Base-by-base conservation (phyloP, 768 basidiomycete species). In the Mycena sanguinolenta region DNA sequence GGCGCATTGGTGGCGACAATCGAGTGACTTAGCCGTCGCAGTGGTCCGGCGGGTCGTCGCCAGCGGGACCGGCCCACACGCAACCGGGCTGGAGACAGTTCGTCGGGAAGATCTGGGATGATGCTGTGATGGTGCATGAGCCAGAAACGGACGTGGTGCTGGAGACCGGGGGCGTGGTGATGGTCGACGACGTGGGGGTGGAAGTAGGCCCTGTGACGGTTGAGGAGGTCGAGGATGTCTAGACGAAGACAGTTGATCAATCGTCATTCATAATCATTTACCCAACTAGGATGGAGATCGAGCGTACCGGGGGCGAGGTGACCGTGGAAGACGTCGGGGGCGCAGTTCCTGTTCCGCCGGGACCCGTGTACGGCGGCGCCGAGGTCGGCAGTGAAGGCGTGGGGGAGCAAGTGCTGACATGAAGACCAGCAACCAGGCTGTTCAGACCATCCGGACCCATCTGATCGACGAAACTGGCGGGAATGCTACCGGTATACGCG, bases 371-470 rank as follows among this genome's bases (percentile, higher is more conserved):
- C 8, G 67, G 63, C 36, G 71, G 71, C 7, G 67, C 67, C 19
- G 67, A 52, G 27, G 71, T 69, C n/a, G 71, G 67, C n/a, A 73
- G 71, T 16, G 71, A 73, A 14, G 71, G 71, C 27, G 55, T 12
- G 3, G 63, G 50, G 12, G 19, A 39, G 60, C 71, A 73, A 17
- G 71, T 72, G 1, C 23, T 12, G 14, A 73, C 71, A 23, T 73
- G 67, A 32, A 73, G 59, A 7, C 71, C 71, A 1, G 59, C 53
- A 10, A 62, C 63, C 8, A 73, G 67, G 25, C 58, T 58, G 34
- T 34, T 36, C 1, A 69, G 49, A 4, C 58, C 71, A 16, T 69
- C 71, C 6, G 71, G 67, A 1, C 71, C 71, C 44, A 69, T 36
- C 23, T 27, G 67, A 58, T 73, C 71, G 25, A 69, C 21, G 42